Evolutionary conservation across 2,329 filamentous ascomycete genomes (phyloP).

Genomic region (Aspergillus sp.): DNA sequence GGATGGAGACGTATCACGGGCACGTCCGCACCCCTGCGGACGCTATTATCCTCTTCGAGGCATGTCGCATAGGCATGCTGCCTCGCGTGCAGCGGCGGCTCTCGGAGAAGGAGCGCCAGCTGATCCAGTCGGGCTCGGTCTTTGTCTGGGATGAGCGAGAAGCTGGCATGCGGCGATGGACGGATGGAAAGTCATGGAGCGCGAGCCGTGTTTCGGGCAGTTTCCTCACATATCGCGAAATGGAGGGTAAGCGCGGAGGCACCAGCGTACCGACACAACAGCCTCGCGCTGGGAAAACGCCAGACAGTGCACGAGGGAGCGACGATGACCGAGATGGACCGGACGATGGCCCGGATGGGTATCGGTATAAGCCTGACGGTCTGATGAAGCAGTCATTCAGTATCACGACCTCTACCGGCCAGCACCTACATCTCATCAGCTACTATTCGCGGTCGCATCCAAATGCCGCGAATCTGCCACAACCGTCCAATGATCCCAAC

Average conservation of each 20-base stretch:
- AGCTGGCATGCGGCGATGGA: slow-evolving; percentile 98
- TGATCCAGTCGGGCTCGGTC: slow-evolving; percentile 93
- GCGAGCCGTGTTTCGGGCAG: slow-evolving; percentile 96
- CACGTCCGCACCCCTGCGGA: slow-evolving; percentile 94
- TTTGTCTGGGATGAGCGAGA: slow-evolving; percentile 99
- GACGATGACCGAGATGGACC: slow-evolving; percentile 78
- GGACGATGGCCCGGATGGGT: slow-evolving; percentile 80
- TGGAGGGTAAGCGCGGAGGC: slow-evolving; percentile 96
- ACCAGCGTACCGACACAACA: slow-evolving; percentile 63
- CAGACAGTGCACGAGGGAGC: slow-evolving; percentile 78
- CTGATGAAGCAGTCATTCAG: slow-evolving; percentile 99
- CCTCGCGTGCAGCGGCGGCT: slow-evolving; percentile 90
- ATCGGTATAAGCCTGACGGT: slow-evolving; percentile 93
- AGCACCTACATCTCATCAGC: slow-evolving; percentile 96
- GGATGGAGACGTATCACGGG: slow-evolving; percentile 96
- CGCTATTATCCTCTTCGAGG: slow-evolving; percentile 98
- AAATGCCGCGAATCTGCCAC: slow-evolving; percentile 71
- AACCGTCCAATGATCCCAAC: slow-evolving; percentile 78
- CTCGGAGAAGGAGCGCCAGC: slow-evolving; percentile 95
- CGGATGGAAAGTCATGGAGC: slow-evolving; percentile 98
- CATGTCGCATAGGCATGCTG: slow-evolving; percentile 84
- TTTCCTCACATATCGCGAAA: slow-evolving; percentile 95
- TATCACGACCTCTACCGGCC: slow-evolving; percentile 87
- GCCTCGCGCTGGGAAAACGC: slow-evolving; percentile 72
- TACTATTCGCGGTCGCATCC: slow-evolving; percentile 87